Evolutionary conservation across 2,329 filamentous ascomycete species (phyloP).

Genomic region (Colletotrichum siamense): DNA sequence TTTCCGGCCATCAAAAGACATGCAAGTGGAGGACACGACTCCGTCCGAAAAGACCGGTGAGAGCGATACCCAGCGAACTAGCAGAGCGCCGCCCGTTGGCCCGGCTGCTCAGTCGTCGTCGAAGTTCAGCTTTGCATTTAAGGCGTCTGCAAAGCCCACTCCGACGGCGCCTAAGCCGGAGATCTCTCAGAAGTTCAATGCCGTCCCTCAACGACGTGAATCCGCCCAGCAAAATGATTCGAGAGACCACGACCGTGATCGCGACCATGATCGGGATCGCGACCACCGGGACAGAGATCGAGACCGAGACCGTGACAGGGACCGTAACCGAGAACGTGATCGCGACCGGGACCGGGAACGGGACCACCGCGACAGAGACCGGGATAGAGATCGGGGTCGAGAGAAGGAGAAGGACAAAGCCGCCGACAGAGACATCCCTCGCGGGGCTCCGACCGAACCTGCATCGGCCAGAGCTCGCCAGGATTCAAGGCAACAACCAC

Average conservation of each 20-base stretch:
- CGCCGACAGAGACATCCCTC: constrained; percentile 52
- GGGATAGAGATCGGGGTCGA: constrained; percentile 34
- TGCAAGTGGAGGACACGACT: constrained; percentile 66
- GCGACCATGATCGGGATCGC: constrained; percentile 25
- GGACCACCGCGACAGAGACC: constrained; percentile 25
- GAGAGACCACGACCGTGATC: constrained; percentile 27
- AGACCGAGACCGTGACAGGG: constrained; percentile 30
- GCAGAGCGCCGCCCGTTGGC: constrained; percentile 57
- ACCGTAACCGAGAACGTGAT: constrained; percentile 35
- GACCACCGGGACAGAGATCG: constrained; percentile 31
- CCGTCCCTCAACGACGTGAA: constrained; percentile 57
- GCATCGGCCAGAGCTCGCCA: constrained; percentile 50
- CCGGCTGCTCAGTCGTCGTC: constrained; percentile 59
- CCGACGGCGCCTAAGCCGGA: constrained; percentile 66
- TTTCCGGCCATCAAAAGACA: constrained; percentile 68
- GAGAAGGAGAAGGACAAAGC: constrained; percentile 41
- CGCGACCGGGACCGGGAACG: constrained; percentile 19
- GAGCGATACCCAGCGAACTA: constrained; percentile 57
- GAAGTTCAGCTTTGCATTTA: constrained; percentile 95
- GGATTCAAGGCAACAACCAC: constrained; percentile 35
- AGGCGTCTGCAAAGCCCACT: constrained; percentile 68
- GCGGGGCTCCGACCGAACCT: constrained; percentile 58
- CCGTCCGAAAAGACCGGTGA: constrained; percentile 47
- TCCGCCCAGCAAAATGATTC: constrained; percentile 35
- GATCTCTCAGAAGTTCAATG: constrained; percentile 73